These are phyloP conservation scores for Gossypium arboreum DNA, from an alignment of 345 rosid species.

Conservation along the genomic window DNA sequence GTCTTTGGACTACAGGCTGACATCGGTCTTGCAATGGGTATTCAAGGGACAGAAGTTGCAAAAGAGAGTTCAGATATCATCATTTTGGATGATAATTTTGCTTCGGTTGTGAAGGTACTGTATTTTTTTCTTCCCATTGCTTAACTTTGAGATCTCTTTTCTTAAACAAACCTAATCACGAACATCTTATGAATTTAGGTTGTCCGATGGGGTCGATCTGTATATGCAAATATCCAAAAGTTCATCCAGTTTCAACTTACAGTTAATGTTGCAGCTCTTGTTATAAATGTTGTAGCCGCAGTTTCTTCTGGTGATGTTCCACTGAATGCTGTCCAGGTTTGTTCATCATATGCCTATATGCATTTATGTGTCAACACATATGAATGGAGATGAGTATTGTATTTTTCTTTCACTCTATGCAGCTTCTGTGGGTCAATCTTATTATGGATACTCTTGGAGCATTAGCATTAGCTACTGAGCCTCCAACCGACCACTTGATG, in stretches of 20 bases:
- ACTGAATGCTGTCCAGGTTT: slow-evolving; percentile 92
- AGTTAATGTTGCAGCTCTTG: slow-evolving; percentile 90
- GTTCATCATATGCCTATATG: neutral
- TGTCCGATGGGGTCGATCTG: slow-evolving; percentile 98
- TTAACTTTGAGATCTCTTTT: neutral
- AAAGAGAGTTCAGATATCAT: slow-evolving; percentile 97
- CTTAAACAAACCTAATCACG: neutral
- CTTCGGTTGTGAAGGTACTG: slow-evolving; percentile 87
- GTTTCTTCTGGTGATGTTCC: slow-evolving; percentile 94
- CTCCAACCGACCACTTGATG: slow-evolving; percentile 94
- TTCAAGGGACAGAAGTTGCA: slow-evolving; percentile 97
- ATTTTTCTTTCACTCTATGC: slow-evolving; percentile 17
- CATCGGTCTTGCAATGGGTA: slow-evolving; percentile 98
- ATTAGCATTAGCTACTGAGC: slow-evolving; percentile 96
- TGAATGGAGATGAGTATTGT: neutral
- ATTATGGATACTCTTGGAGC: slow-evolving; percentile 99
- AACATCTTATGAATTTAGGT: slow-evolving; percentile 45
- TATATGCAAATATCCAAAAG: slow-evolving; percentile 97
- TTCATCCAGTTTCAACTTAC: slow-evolving; percentile 98
- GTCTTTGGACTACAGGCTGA: slow-evolving; percentile 65
- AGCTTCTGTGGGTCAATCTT: slow-evolving; percentile 99
- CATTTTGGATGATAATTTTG: slow-evolving; percentile 88
- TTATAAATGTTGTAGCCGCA: slow-evolving; percentile 93
- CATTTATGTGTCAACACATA: neutral
- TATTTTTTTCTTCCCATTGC: neutral